Conservation (phyloP, 306 rosid species). For the Castanea sativa region DNA sequence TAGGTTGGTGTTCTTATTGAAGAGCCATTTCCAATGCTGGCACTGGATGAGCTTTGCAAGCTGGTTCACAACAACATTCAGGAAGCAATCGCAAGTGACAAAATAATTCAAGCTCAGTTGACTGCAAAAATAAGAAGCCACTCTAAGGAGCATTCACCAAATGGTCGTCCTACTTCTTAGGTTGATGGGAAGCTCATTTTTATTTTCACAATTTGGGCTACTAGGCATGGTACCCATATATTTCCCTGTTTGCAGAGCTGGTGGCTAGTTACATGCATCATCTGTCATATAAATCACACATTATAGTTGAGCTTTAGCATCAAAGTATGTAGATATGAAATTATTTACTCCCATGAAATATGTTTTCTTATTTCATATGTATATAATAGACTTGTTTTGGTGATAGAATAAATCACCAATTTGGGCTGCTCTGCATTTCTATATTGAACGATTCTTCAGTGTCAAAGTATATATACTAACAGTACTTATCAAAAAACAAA, state of each 20-base stretch:
- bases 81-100: slow-evolving; percentile 53
- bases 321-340: not conserved
- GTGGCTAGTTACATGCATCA: not conserved
- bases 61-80: slow-evolving; percentile 51
- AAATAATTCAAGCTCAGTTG: slow-evolving; percentile 44
- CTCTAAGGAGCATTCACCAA: slow-evolving; percentile 51
- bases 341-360: not conserved
- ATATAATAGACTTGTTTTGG: not conserved
- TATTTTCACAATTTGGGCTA: not conserved
- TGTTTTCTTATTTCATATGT: not conserved
- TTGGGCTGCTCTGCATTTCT: not conserved
- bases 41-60: slow-evolving; percentile 71
- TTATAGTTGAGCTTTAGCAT: not conserved
- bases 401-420: not conserved
- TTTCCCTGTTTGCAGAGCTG: not conserved
- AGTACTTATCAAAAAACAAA: no score
- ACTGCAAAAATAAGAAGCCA: slow-evolving; percentile 47
- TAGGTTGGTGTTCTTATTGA: slow-evolving; percentile 97
- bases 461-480: not conserved
- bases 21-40: slow-evolving; percentile 92
- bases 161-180: slow-evolving; percentile 66
- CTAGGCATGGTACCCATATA: not conserved
- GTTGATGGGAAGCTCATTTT: slow-evolving; percentile 10
- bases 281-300: not conserved
- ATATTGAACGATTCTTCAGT: not conserved